Evolutionary conservation across 2,329 filamentous ascomycete species (phyloP), one percentile per base, ranked within the genome.

Genomic region (Metarhizium album): DNA sequence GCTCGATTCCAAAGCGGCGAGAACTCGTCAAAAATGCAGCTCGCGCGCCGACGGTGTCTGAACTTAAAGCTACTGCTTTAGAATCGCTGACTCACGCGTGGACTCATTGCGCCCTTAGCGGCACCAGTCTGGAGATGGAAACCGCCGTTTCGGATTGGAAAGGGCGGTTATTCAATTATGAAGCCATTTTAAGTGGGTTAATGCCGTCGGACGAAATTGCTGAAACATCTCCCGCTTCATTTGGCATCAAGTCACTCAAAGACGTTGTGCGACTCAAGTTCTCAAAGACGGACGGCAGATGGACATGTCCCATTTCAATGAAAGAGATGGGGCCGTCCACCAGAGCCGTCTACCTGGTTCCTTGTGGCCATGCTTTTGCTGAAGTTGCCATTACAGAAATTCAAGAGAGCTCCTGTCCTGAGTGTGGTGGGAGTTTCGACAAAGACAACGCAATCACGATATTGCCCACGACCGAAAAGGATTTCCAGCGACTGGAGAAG

Each of bases 21-120:
- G 94, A 98, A 69, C 87, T 98, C 45, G 93, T 98, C 67, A 95
- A 95, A 70, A 86, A 91, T 68, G 89, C 90, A 27, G 89, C 90
- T 42, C 86, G 88, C 60, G 79, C 83, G 48, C 87, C 86, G 22
- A 94, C 87, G 33, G 79, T 88, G 27, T 84, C 87, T 45, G 86
- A 97, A 72, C 73, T 95, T 52, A 97, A 97, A 71, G 90, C 93
- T 57, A 85, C 86, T 8, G 85, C 85, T 57, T 82, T 86, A 63
- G 91, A 96, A 67, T 86, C 87, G 42, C 84, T 93, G 63, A 79
- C 82, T 53, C 90, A 97, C 68, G 80, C 83, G 60, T 98, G 93
- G 93, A 79, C 80, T 4, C 86, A 83, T 55, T 95, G 93, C 61
- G 87, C 90, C 0, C 74, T 98, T n/a, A 94, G 88, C 1, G 85